A percentile compares a stretch with the other conserved stretches of the same genome.
These are phyloP conservation scores for Capronia epimyces DNA, from an alignment of 2,329 filamentous ascomycete species.

Conservation along the genomic window DNA sequence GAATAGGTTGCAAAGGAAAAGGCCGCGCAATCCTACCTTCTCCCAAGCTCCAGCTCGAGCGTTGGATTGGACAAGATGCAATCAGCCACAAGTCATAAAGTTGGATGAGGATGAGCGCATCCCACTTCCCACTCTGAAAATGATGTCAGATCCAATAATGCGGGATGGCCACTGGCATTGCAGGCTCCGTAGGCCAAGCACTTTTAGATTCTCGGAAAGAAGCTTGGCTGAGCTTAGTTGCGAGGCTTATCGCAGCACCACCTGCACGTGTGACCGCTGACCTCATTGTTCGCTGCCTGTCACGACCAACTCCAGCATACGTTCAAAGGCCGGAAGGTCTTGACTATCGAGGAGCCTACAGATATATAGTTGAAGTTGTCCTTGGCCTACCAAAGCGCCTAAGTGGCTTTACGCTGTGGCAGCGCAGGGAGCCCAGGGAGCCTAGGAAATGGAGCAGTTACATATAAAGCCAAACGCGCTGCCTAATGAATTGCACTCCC, in stretches of 20 bases:
- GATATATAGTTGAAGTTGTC: constrained; percentile 32
- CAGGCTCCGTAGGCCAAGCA: background rate
- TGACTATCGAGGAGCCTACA: constrained; percentile 40
- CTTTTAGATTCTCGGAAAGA: background rate
- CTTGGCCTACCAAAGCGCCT: constrained; percentile 24
- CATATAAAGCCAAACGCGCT: no score
- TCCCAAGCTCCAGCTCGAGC: background rate
- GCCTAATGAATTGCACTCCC: background rate
- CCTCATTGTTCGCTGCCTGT: no score
- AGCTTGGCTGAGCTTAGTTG: background rate
- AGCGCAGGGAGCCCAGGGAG: no score
- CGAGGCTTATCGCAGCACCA: no score
- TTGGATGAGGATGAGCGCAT: background rate
- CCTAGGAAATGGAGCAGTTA: no score
- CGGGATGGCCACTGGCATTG: background rate
- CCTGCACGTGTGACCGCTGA: no score
- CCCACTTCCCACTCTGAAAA: background rate
- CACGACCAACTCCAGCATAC: constrained; percentile 42
- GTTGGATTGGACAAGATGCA: background rate
- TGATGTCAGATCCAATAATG: background rate
- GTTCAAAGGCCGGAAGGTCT: constrained; percentile 36
- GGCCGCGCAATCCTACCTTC: background rate
- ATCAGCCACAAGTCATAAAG: background rate
- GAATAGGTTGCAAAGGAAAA: background rate
- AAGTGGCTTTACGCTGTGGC: constrained; percentile 31